Conservation (phyloP, 2,329 filamentous ascomycete genomes). For the Colletotrichum sp. region DNA sequence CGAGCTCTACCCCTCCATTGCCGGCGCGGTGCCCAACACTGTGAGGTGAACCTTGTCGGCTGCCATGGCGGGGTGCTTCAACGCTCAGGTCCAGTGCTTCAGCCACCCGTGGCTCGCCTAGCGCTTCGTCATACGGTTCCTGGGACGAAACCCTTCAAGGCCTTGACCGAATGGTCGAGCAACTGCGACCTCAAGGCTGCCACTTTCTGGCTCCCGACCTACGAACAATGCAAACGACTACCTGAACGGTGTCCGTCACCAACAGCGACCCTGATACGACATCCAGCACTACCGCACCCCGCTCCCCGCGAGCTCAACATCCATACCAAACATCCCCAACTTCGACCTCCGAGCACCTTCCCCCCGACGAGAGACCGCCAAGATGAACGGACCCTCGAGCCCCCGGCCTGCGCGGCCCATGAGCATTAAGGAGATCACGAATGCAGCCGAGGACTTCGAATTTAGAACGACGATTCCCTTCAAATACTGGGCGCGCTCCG, state of each 20-base stretch:
- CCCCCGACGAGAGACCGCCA: background rate
- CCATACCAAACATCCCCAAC: background rate
- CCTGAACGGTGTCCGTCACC: conserved; percentile 8
- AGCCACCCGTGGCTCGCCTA: conserved; percentile 18
- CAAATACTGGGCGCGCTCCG: conserved; percentile 82
- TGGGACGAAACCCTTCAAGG: conserved; percentile 15
- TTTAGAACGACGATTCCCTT: conserved; percentile 81
- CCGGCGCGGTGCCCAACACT: background rate
- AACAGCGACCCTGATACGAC: background rate
- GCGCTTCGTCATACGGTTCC: conserved; percentile 18
- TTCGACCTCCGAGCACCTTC: background rate
- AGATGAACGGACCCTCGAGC: conserved; percentile 30
- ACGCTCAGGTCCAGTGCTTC: background rate
- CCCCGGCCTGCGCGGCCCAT: conserved; percentile 59
- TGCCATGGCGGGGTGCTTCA: conserved; percentile 4
- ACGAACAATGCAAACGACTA: conserved; percentile 1
- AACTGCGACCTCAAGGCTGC: conserved; percentile 4
- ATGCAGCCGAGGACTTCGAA: conserved; percentile 78
- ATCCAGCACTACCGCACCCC: background rate
- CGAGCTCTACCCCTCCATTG: conserved; percentile 16
- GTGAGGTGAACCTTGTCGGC: conserved; percentile 10
- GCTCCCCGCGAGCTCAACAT: background rate
- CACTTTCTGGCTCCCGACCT: conserved; percentile 1
- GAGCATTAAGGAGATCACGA: conserved; percentile 78
- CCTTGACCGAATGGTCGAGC: conserved; percentile 6